A percentile compares a stretch with the other conserved stretches of the same genome.
Conservation (phyloP, 148 eudicot genomes). For the Fagopyrum esculentum region DNA sequence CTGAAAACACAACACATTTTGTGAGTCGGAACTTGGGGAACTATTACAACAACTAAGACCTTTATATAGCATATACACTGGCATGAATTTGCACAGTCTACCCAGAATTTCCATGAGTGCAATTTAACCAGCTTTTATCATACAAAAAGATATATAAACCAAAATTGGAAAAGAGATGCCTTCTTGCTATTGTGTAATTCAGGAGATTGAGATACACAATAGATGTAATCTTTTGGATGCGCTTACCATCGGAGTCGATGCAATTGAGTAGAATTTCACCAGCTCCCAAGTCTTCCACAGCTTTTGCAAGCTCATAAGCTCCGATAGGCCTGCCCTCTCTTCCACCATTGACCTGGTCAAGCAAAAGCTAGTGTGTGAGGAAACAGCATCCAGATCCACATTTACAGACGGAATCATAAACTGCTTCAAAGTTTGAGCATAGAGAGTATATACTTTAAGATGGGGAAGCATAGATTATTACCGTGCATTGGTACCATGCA, state of each 20-base stretch:
- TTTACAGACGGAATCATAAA: background rate
- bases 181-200: background rate
- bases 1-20: slow-evolving; percentile 26
- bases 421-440: background rate
- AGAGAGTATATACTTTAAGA: background rate
- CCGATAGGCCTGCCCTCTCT: slow-evolving; percentile 93
- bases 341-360: slow-evolving; percentile 83
- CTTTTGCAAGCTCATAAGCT: slow-evolving; percentile 98
- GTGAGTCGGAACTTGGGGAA: background rate
- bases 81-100: background rate
- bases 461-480: slow-evolving; percentile 18
- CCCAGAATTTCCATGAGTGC: background rate
- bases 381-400: background rate
- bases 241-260: slow-evolving; percentile 93
- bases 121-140: background rate
- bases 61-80: background rate
- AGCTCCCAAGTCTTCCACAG: slow-evolving; percentile 95
- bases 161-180: background rate
- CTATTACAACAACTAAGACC: background rate
- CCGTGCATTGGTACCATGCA: slow-evolving; percentile 99
- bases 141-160: background rate
- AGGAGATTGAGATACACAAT: background rate
- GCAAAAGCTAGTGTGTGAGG: background rate
- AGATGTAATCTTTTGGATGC: background rate
- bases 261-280: slow-evolving; percentile 95